phyloP scores from a whole-genome alignment of 208 protist genomes.

The Leishmania aethiopica region DNA sequence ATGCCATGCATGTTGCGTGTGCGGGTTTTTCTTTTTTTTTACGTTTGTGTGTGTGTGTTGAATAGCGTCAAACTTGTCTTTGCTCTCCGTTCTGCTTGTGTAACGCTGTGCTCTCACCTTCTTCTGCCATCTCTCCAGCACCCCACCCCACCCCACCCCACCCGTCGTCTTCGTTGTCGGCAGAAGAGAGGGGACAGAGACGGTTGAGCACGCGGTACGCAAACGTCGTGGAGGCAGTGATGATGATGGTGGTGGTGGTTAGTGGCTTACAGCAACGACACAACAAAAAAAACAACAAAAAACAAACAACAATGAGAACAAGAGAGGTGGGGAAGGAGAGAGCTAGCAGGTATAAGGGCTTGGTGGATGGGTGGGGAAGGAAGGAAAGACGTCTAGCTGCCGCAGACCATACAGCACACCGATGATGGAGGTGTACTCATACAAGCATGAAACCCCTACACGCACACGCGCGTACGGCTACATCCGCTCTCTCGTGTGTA shows the following conservation, averaged over 20 bases:
- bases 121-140: neutral
- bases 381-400: neutral
- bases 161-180: too few species aligned
- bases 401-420: neutral
- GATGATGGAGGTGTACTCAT: neutral
- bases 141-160: too few species aligned
- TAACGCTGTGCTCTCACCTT: neutral
- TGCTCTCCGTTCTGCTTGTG: neutral
- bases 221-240: neutral
- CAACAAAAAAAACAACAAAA: neutral
- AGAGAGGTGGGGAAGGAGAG: neutral
- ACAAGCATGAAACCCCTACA: neutral
- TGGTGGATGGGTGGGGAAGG: neutral
- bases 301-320: neutral
- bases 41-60: too few species aligned
- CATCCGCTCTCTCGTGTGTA: neutral
- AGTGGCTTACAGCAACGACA: neutral
- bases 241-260: neutral
- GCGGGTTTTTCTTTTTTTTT: too few species aligned
- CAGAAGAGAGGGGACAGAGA: neutral
- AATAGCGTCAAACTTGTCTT: neutral
- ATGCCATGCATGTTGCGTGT: neutral
- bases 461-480: neutral
- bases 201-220: neutral
- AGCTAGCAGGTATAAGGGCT: neutral